Base-by-base conservation (phyloP, 257 asterid genomes). In the Penstemon eatonii region DNA sequence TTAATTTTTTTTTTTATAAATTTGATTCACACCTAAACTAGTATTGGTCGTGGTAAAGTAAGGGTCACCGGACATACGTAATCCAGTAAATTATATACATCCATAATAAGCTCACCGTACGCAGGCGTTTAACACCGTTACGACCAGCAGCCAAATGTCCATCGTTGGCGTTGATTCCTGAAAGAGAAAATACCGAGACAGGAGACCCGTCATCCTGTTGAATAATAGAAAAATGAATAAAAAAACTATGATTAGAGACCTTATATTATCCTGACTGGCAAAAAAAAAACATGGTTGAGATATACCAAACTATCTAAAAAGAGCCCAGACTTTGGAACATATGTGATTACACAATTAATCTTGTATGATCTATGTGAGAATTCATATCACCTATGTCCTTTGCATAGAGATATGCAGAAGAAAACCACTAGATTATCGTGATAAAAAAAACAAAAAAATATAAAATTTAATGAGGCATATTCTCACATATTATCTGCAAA, bases 101-200 rank as follows among this genome's bases (percentile, higher is more conserved):
- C 62, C 47, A 60, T 39, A 38, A 60, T 44, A 72, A 58, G 74
- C 96, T 81, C 74, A 93, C 99, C 69, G 99, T 94, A 75, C 97
- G 95, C 74, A 94, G 91, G 69, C 97, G 92, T 82, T 94, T 94
- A 70, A 94, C 99, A 73, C 99, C 99, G 71, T 94, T 94, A 44
- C 99, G 96, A 11, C 96, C 99, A 73, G 99, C 99, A 82, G 82
- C 84, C 74, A 94, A 82, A 82, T 88, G 99, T 5, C 95, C 97
- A 79, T 94, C 99, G 46, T 76, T 91, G 6, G 86, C 83, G 66
- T 74, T 88, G 77, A 88, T 90, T 71, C 97, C 99, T 38, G 96
- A 85, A 75, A 94, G 95, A 78, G 96, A 83, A 79, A 94, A 94
- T 73, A 94, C 79, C 53, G 99, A 94, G 71, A 94, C 99, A 71